Conservation (phyloP, 768 basidiomycete genomes). For the Brasilioporus rufonigricans region DNA sequence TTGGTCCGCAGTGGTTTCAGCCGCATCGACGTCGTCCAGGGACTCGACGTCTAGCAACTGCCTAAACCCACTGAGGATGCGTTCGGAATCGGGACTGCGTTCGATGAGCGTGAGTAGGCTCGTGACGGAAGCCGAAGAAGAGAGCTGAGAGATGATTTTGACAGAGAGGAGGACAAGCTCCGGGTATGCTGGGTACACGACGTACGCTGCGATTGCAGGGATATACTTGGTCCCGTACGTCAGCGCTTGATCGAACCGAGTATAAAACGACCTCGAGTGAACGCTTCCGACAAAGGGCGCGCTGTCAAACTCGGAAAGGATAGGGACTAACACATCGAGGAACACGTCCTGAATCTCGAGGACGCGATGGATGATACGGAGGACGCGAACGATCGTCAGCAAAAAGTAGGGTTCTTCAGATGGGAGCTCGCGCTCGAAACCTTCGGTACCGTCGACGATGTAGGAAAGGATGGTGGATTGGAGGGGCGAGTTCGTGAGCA, state of each 20-base stretch:
- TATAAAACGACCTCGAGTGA: slow-evolving; percentile 68
- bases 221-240: slow-evolving; percentile 69
- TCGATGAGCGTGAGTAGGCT: slow-evolving; percentile 78
- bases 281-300: slow-evolving; percentile 51
- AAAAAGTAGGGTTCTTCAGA: slow-evolving; percentile 71
- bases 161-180: slow-evolving; percentile 76
- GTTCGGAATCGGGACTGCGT: slow-evolving; percentile 78
- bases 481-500: slow-evolving; percentile 70
- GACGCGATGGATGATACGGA: slow-evolving; percentile 78
- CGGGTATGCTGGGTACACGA: slow-evolving; percentile 62
- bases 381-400: slow-evolving; percentile 72
- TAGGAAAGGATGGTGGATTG: slow-evolving; percentile 76
- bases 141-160: slow-evolving; percentile 69
- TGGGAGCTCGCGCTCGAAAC: slow-evolving; percentile 68
- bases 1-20: slow-evolving; percentile 60
- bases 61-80: slow-evolving; percentile 79
- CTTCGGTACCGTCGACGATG: slow-evolving; percentile 75
- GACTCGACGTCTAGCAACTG: slow-evolving; percentile 62
- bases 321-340: slow-evolving; percentile 81
- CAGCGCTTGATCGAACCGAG: slow-evolving; percentile 70
- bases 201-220: slow-evolving; percentile 80
- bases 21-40: slow-evolving; percentile 54
- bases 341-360: slow-evolving; percentile 88
- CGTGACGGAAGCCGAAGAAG: slow-evolving; percentile 63
- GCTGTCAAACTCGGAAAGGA: slow-evolving; percentile 65